Percentiles rank a stretch among this genome's conserved stretches.
These are phyloP conservation scores for Phytopythium ostracodes DNA, from an alignment of 352 stramenopile genomes.

Conservation along the genomic window DNA sequence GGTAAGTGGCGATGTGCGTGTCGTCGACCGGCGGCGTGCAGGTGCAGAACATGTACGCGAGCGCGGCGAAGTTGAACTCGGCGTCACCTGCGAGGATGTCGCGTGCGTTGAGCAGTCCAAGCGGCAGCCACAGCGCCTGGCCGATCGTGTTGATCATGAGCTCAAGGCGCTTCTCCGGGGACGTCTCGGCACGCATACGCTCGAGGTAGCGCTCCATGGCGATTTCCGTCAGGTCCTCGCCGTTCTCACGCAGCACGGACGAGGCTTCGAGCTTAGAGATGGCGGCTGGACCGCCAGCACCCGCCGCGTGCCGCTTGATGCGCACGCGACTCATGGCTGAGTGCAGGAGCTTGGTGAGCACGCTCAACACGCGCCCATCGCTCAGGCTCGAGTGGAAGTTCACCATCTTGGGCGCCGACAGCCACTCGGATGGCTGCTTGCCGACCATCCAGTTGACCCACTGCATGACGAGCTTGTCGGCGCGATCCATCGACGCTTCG, in stretches of 20 bases:
- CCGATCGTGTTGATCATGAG: constrained; percentile 69
- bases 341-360: constrained; percentile 65
- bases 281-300: constrained; percentile 8
- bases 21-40: constrained; percentile 54
- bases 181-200: constrained; percentile 44
- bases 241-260: constrained; percentile 69
- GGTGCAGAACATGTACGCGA: constrained; percentile 69
- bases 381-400: constrained; percentile 69
- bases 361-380: constrained; percentile 48
- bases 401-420: constrained; percentile 38
- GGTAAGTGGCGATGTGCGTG: constrained; percentile 37
- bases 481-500: constrained; percentile 54
- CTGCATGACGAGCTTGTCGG: constrained; percentile 68
- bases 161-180: constrained; percentile 53
- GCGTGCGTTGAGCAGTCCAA: constrained; percentile 53
- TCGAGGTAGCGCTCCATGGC: constrained; percentile 72
- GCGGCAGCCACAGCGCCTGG: constrained; percentile 66
- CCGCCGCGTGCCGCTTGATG: constrained; percentile 24
- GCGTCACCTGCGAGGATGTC: constrained; percentile 66
- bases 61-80: constrained; percentile 73
- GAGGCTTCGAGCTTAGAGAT: constrained; percentile 47
- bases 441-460: constrained; percentile 67
- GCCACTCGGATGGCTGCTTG: constrained; percentile 43
- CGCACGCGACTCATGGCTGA: constrained; percentile 54
- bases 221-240: constrained; percentile 76